Percentiles rank a stretch among this genome's conserved stretches.
Evolutionary conservation across 164 flowering plant genomes (phyloP).

Genomic region (Vitis vinifera): DNA sequence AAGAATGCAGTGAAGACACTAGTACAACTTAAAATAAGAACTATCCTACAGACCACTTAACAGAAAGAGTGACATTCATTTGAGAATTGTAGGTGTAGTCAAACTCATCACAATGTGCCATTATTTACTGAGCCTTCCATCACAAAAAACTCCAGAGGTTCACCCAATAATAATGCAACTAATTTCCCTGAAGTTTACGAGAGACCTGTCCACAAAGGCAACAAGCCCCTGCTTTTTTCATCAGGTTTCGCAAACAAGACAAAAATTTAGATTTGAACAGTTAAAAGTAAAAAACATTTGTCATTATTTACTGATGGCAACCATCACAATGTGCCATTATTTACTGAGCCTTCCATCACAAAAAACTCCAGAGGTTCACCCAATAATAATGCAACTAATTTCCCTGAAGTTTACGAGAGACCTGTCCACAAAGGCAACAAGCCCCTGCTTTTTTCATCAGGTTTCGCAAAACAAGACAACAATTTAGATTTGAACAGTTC

Average conservation of each 20-base stretch:
- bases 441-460: slow-evolving; percentile 41
- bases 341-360: slow-evolving; percentile 49
- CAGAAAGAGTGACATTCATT: too few relatives aligned
- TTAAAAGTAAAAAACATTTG: too few relatives aligned
- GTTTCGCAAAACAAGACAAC: slow-evolving; percentile 1
- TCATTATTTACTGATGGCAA: too few relatives aligned
- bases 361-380: slow-evolving; percentile 32
- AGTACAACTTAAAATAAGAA: neutral
- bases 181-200: slow-evolving; percentile 52
- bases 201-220: slow-evolving; percentile 43
- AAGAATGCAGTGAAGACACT: neutral
- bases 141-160: slow-evolving; percentile 36
- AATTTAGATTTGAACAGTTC: too few relatives aligned
- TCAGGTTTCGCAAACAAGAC: slow-evolving; percentile 25
- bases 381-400: slow-evolving; percentile 26
- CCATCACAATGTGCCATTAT: slow-evolving; percentile 33
- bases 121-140: slow-evolving; percentile 52
- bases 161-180: slow-evolving; percentile 52
- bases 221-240: slow-evolving; percentile 39
- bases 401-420: slow-evolving; percentile 34
- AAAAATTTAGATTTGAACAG: too few relatives aligned
- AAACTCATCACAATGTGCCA: slow-evolving; percentile 24
- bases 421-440: slow-evolving; percentile 24
- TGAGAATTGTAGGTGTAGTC: too few relatives aligned
- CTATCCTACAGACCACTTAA: too few relatives aligned